phyloP scores from a whole-genome alignment of 352 stramenopile species.

The Phytophthora palmivora region DNA sequence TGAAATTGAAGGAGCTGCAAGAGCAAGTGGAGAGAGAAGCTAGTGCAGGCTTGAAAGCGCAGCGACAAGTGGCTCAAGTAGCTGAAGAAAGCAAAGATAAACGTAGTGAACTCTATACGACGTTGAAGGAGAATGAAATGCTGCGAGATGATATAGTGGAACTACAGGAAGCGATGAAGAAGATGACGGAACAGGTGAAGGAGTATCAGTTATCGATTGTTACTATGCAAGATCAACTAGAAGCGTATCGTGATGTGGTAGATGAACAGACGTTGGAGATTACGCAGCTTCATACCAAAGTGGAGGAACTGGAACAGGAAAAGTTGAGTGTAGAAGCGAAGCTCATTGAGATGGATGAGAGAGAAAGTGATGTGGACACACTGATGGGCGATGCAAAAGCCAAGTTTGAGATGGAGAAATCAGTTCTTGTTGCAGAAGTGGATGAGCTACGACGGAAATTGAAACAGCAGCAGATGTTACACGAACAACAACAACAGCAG shows the following conservation, averaged over 20 bases:
- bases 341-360: slow-evolving; percentile 81
- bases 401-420: slow-evolving; percentile 68
- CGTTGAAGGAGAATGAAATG: slow-evolving; percentile 73
- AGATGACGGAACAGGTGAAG: slow-evolving; percentile 43
- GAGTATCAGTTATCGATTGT: slow-evolving; percentile 55
- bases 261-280: slow-evolving; percentile 79
- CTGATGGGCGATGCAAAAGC: slow-evolving; percentile 51
- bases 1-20: slow-evolving; percentile 47
- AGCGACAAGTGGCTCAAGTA: slow-evolving; percentile 41
- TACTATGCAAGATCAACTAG: slow-evolving; percentile 60
- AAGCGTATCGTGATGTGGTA: slow-evolving; percentile 57
- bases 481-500: slow-evolving; percentile 48
- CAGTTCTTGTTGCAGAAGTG: slow-evolving; percentile 49
- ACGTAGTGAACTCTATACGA: slow-evolving; percentile 65
- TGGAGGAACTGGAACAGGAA: slow-evolving; percentile 60
- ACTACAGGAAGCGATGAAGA: slow-evolving; percentile 46
- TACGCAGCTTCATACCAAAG: slow-evolving; percentile 57
- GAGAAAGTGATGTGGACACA: slow-evolving; percentile 62
- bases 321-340: slow-evolving; percentile 66
- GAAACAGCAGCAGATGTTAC: slow-evolving; percentile 42
- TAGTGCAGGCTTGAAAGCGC: slow-evolving; percentile 37
- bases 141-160: slow-evolving; percentile 49
- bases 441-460: slow-evolving; percentile 50
- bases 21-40: slow-evolving; percentile 44
- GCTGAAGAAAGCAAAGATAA: slow-evolving; percentile 55